Conservation (phyloP, 441 rosid genomes). For the Geranium incanum region DNA sequence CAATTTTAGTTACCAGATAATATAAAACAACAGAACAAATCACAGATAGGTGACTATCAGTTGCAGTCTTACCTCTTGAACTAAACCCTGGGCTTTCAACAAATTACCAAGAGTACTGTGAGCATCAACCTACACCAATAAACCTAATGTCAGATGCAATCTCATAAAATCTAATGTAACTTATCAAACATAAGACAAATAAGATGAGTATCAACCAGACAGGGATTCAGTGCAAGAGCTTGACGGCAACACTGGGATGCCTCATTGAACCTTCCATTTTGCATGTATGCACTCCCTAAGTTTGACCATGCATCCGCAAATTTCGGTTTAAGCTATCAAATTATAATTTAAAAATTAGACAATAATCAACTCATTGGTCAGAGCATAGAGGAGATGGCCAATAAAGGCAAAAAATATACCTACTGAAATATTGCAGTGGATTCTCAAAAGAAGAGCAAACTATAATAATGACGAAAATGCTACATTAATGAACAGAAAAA, state of each 20-base stretch:
- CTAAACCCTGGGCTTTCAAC: constrained; percentile 90
- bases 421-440: not conserved
- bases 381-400: not conserved
- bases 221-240: constrained; percentile 81
- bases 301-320: constrained; percentile 99
- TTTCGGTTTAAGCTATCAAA: constrained; percentile 76
- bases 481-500: not conserved
- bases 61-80: constrained; percentile 71
- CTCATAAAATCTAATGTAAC: constrained; percentile 8
- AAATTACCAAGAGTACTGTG: constrained; percentile 92
- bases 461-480: not conserved
- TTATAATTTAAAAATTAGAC: constrained; percentile 12
- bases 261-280: constrained; percentile 80
- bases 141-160: constrained; percentile 8
- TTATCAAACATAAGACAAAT: constrained; percentile 8
- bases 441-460: not conserved
- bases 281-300: constrained; percentile 94
- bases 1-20: not conserved
- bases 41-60: not conserved
- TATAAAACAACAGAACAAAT: not conserved
- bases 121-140: constrained; percentile 74
- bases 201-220: constrained; percentile 41
- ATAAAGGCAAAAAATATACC: not conserved
- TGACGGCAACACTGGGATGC: constrained; percentile 93
- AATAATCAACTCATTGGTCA: not conserved